Evolutionary conservation across 768 basidiomycete genomes (phyloP).

Genomic region (Suillus bovinus): DNA sequence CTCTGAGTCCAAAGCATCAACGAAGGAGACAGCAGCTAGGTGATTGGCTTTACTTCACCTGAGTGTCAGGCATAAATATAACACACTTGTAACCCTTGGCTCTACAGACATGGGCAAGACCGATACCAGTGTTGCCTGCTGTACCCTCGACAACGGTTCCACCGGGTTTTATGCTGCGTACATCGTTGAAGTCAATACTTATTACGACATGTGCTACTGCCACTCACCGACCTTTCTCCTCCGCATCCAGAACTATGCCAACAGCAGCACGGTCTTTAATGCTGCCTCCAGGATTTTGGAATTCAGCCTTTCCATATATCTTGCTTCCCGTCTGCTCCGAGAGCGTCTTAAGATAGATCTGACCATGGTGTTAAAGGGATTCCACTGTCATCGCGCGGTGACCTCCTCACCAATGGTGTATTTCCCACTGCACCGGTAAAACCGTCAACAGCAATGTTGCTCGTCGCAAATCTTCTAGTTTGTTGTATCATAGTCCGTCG

Average conservation of each 20-base stretch:
- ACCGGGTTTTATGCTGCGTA: conserved; percentile 75
- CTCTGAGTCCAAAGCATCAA: conserved; percentile 47
- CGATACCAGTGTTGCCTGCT: conserved; percentile 97
- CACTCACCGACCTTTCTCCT: conserved; percentile 75
- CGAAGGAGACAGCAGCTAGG: not conserved
- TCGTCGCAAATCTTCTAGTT: conserved; percentile 40
- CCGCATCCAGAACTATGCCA: conserved; percentile 84
- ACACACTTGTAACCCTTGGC: conserved; percentile 95
- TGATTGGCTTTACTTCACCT: conserved; percentile 45
- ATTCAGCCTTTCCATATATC: conserved; percentile 96
- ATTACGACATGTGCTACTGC: too few relatives aligned
- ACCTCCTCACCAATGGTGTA: conserved; percentile 76
- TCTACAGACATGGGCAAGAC: conserved; percentile 92
- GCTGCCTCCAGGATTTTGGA: conserved; percentile 97
- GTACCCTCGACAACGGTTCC: conserved; percentile 98
- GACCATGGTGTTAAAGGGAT: conserved; percentile 11
- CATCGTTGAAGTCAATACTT: not conserved
- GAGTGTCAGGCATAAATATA: conserved; percentile 97
- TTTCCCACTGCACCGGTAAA: conserved; percentile 91
- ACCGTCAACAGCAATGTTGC: conserved; percentile 55
- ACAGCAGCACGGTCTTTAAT: conserved; percentile 98
- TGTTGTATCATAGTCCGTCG: conserved; percentile 28
- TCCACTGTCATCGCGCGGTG: not conserved
- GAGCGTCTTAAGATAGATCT: conserved; percentile 83
- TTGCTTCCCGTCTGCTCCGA: conserved; percentile 82